A percentile compares a stretch with the other conserved stretches of the same genome.
Conservation (phyloP, 1,284 basidiomycete genomes). For the Neolentinus lepideus region DNA sequence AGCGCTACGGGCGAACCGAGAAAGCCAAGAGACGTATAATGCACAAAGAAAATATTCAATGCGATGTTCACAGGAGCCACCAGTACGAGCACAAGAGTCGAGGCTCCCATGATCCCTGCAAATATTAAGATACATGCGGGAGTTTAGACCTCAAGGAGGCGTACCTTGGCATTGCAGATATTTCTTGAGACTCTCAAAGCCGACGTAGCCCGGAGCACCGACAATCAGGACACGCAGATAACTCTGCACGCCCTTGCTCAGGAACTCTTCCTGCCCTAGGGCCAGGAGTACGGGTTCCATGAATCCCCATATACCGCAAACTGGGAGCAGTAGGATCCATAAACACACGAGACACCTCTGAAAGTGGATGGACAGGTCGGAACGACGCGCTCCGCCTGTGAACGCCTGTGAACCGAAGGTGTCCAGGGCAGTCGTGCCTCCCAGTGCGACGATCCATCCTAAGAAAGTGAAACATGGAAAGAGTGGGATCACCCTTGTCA, state of each 20-base stretch:
- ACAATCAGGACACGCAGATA: slow-evolving; percentile 58
- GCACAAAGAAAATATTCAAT: slow-evolving; percentile 53
- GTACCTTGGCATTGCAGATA: slow-evolving; percentile 74
- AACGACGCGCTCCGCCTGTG: slow-evolving; percentile 48
- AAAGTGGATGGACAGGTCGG: slow-evolving; percentile 62
- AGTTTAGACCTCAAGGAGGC: slow-evolving; percentile 10
- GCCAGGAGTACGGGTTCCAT: slow-evolving; percentile 51
- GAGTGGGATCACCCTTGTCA: slow-evolving; percentile 40
- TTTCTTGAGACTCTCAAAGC: slow-evolving; percentile 72
- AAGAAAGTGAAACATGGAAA: slow-evolving; percentile 13
- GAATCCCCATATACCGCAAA: slow-evolving; percentile 52
- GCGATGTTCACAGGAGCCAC: slow-evolving; percentile 58
- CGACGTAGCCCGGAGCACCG: slow-evolving; percentile 67
- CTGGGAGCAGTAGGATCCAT: slow-evolving; percentile 56
- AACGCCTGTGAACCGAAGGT: slow-evolving; percentile 72
- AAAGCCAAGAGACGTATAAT: slow-evolving; percentile 52
- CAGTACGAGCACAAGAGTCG: slow-evolving; percentile 52
- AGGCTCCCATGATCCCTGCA: slow-evolving; percentile 66
- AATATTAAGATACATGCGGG: background rate
- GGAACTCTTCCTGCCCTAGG: slow-evolving; percentile 51
- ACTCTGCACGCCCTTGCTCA: slow-evolving; percentile 52
- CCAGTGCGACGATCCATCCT: slow-evolving; percentile 73
- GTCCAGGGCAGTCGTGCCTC: slow-evolving; percentile 71
- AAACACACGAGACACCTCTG: slow-evolving; percentile 61
- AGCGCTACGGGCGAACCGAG: slow-evolving; percentile 60